phyloP scores from a whole-genome alignment of 306 rosid species.

The Inga laurina region DNA sequence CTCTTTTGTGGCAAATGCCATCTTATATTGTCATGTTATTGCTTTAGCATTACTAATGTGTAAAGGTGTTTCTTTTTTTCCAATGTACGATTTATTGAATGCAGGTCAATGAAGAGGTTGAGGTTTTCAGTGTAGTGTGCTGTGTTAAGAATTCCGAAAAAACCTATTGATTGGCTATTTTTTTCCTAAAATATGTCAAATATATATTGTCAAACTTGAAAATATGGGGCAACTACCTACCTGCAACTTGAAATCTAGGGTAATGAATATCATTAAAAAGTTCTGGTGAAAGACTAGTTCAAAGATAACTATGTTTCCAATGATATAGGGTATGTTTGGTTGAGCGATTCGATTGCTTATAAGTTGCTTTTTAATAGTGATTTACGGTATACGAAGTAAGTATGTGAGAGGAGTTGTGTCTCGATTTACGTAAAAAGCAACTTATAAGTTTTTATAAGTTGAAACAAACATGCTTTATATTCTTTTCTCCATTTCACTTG shows the following conservation, averaged over 20 bases:
- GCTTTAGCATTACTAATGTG: constrained; percentile 6
- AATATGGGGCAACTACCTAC: background rate
- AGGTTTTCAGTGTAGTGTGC: constrained; percentile 1
- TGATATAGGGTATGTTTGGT: too few species aligned
- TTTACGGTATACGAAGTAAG: too few species aligned
- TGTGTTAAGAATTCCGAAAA: background rate
- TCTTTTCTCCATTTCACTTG: constrained; percentile 16
- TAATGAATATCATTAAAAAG: background rate
- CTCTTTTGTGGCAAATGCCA: constrained; percentile 30
- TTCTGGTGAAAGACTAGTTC: constrained; percentile 1
- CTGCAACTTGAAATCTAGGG: constrained; percentile 10
- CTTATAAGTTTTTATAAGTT: too few species aligned
- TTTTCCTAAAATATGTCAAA: background rate
- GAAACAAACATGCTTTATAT: too few species aligned
- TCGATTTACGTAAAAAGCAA: too few species aligned
- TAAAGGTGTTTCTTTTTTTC: constrained; percentile 18
- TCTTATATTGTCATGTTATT: constrained; percentile 8
- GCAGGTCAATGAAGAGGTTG: background rate
- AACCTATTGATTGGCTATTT: background rate
- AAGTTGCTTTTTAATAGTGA: too few species aligned
- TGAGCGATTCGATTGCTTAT: too few species aligned
- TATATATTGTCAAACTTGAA: background rate
- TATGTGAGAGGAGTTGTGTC: too few species aligned
- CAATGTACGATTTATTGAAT: constrained; percentile 11
- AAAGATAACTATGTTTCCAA: background rate